phyloP scores from a whole-genome alignment of 176 grass and related monocot species.

The Ensete glaucum region DNA sequence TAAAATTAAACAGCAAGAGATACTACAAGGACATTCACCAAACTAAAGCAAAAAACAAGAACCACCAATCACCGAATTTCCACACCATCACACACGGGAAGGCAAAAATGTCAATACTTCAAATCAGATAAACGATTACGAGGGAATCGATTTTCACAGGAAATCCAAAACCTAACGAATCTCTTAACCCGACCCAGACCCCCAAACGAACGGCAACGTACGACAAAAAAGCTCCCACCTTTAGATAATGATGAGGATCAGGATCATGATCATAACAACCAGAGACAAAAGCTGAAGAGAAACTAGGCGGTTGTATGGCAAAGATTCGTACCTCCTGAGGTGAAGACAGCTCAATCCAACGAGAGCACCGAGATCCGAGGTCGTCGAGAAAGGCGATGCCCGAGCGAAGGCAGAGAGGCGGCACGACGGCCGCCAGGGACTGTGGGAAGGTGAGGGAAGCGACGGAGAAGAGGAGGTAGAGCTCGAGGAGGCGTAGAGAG shows the following conservation, averaged over 20 bases:
- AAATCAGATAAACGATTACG: no score
- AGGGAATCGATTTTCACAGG: no score
- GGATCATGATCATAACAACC: neutral
- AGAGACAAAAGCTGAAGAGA: neutral
- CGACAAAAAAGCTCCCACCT: neutral
- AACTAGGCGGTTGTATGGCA: neutral
- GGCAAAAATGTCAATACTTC: neutral
- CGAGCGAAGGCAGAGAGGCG: conserved; percentile 26
- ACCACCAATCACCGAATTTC: neutral
- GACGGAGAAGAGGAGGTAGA: conserved; percentile 15
- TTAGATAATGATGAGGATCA: neutral
- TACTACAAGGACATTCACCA: neutral
- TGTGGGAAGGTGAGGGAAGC: neutral
- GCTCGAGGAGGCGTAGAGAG: conserved; percentile 8
- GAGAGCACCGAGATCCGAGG: conserved; percentile 38
- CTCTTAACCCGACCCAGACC: neutral
- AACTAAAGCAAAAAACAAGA: neutral
- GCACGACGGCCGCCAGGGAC: neutral
- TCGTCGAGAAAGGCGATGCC: conserved; percentile 35
- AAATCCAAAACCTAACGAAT: neutral
- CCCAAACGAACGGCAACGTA: neutral
- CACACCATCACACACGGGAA: neutral
- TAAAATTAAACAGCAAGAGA: neutral
- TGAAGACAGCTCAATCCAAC: conserved; percentile 37
- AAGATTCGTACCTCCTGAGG: conserved; percentile 36